Base-by-base conservation (phyloP, 352 stramenopile species). In the Phytophthora sansomeana region DNA sequence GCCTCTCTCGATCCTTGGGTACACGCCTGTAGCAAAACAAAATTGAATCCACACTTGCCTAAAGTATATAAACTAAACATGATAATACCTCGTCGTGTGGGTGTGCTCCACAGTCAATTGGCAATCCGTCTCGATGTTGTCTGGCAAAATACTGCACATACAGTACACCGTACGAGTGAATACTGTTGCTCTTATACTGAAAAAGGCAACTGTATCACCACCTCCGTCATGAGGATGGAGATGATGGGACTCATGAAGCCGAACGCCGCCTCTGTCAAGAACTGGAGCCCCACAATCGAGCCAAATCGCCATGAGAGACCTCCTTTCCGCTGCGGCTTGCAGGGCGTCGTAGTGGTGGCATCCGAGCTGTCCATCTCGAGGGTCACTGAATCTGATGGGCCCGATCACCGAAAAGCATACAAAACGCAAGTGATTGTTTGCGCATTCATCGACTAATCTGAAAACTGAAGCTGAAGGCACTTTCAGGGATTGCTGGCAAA, bases 211-310 rank as follows among this genome's bases (percentile, higher is more conserved):
- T 51, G 9, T 24, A 41, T 41, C 16, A 19, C 19, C 2, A 90
- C 85, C 75, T 94, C 83, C 8, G 85, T 92, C 56, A 77, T 87
- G 44, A 86, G 65, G 63, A 94, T 90, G 16, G 76, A 81, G 32
- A 94, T 63, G 60, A 94, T 83, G 17, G 85, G 85, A 50, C 75
- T 80, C 52, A 94, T 74, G 61, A 94, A 77, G 14, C 85, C 85
- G 53, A 88, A 91, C 26, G 83, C 83, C 52, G 86, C 75, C 50
- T 78, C 74, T 61, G 85, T 78, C 9, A 94, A 57, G 42, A 91
- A 69, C 14, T 74, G 70, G 16, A 93, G 79, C 10, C 71, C 82
- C 5, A 85, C 63, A 10, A 91, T 77, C 53, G 77, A 62, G 28
- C 58, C 44, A 50, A 92, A 78, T 58, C 75, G 71, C 48, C 50